Base-by-base conservation (phyloP, 352 stramenopile species). In the Stramenopiles sp. region DNA sequence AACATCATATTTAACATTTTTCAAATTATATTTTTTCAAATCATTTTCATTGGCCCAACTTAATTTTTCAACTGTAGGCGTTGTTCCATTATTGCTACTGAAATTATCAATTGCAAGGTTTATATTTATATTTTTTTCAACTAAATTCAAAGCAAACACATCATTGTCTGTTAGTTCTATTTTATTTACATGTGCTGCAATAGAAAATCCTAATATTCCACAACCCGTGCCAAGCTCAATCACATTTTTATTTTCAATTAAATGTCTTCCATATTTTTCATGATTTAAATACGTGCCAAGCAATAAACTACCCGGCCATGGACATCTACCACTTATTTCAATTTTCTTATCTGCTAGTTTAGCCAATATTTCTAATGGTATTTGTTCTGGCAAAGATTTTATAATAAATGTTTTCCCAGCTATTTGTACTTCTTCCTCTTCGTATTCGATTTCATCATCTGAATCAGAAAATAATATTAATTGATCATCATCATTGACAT, bases 271-370 rank as follows among this genome's bases (percentile, higher is more conserved):
- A 81, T 80, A 7, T 74, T 29, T 1, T 82, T 27, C 20, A 33
- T 81, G 33, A 80, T 43, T 20, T 30, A 31, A 78, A 31, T 82
- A 30, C 78, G 32, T 69, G 30, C 85, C 84, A 33, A 92, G 86
- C 74, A 90, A 83, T 33, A 91, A 83, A 23, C 85, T 90, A 32
- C 88, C 88, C 30, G 88, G 87, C 88, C 88, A 92, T 63, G 90
- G 84, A 63, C 88, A 86, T 80, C 87, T 88, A 76, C 88, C 88
- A 77, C 86, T 90, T 80, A 92, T 92, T 81, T 92, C 88, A 13
- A 76, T 20, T 4, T 76, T 76, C 4, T 4, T 20, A 13, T 13
- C 13, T 13, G 31, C 4, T 13, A 76, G 31, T 20, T 76, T 76
- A 13, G 65, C 30, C 13, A 76, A 33, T 33, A 76, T 33, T 76